Conservation (phyloP, 345 rosid species). For the Moringa oleifera region DNA sequence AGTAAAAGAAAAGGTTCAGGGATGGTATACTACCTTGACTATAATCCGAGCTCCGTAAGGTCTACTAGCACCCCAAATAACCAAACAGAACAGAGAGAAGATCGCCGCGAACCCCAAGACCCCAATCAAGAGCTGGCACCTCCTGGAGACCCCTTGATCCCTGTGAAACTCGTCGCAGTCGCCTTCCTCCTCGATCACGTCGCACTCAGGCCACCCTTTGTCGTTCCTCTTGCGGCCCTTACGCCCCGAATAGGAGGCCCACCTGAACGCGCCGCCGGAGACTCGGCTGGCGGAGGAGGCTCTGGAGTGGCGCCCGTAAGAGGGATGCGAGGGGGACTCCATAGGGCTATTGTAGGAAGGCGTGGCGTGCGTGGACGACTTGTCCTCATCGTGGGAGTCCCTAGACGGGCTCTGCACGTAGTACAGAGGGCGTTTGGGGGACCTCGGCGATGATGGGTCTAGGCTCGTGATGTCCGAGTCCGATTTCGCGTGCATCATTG, state of each 20-base stretch:
- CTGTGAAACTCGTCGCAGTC: conserved; percentile 34
- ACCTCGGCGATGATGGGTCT: conserved; percentile 68
- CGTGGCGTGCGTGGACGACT: conserved; percentile 67
- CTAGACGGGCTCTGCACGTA: conserved; percentile 81
- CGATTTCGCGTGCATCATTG: conserved; percentile 48
- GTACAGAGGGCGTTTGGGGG: conserved; percentile 62
- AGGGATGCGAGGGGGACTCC: conserved; percentile 80
- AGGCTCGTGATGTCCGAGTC: conserved; percentile 71
- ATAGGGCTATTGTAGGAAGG: conserved; percentile 51
- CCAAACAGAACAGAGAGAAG: conserved; percentile 65
- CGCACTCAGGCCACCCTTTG: conserved; percentile 67
- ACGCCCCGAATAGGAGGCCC: conserved; percentile 33
- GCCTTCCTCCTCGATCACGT: conserved; percentile 67
- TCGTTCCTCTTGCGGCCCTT: conserved; percentile 52
- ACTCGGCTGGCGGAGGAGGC: conserved; percentile 59
- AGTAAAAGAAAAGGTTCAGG: too few relatives aligned
- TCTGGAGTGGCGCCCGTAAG: conserved; percentile 55
- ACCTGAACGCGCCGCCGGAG: conserved; percentile 31
- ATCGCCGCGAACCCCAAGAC: conserved; percentile 36
- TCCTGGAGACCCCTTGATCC: conserved; percentile 36
- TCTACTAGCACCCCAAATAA: conserved; percentile 78
- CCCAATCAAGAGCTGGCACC: conserved; percentile 51
- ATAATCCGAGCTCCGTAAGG: conserved; percentile 51
- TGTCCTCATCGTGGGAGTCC: conserved; percentile 81
- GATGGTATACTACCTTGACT: conserved; percentile 44